Conservation (phyloP, 1,139 yeast genomes). For the Blastobotrys buckinghamii region DNA sequence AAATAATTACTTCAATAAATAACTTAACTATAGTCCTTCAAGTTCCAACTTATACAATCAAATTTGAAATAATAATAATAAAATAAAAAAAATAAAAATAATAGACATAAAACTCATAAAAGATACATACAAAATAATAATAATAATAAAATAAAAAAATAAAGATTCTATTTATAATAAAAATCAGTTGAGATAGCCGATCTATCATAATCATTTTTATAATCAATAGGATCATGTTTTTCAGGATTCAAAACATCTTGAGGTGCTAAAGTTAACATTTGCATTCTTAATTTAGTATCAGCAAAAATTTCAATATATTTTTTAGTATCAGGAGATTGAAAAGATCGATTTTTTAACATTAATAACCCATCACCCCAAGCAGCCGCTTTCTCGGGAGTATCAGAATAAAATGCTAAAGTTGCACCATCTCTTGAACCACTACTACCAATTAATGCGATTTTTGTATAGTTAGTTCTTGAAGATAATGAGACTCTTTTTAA, state of each 20-base stretch:
- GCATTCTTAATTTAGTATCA: slow-evolving; percentile 59
- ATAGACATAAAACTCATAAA: too few relatives aligned
- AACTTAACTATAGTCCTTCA: too few relatives aligned
- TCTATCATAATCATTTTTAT: slow-evolving; percentile 10
- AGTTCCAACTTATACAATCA: too few relatives aligned
- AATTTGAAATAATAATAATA: too few relatives aligned
- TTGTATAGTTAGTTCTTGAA: slow-evolving; percentile 27
- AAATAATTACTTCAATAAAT: too few relatives aligned
- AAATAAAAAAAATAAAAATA: too few relatives aligned
- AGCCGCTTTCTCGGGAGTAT: slow-evolving; percentile 65
- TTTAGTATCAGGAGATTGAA: slow-evolving; percentile 53
- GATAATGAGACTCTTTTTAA: slow-evolving; percentile 24
- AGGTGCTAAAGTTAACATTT: slow-evolving; percentile 50
- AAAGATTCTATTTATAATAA: slow-evolving; percentile 20
- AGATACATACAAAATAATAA: too few relatives aligned
- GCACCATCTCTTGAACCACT: slow-evolving; percentile 25
- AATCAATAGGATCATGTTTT: slow-evolving; percentile 8
- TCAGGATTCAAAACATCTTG: slow-evolving; percentile 25
- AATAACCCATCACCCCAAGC: slow-evolving; percentile 80
- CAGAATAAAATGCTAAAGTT: slow-evolving; percentile 55
- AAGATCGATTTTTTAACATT: slow-evolving; percentile 43
- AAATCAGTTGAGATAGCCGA: slow-evolving; percentile 23
- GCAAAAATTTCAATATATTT: slow-evolving; percentile 52
- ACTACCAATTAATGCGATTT: slow-evolving; percentile 23
- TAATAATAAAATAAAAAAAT: not conserved